Conservation (phyloP, 768 basidiomycete species). For the Mycena crocata region DNA sequence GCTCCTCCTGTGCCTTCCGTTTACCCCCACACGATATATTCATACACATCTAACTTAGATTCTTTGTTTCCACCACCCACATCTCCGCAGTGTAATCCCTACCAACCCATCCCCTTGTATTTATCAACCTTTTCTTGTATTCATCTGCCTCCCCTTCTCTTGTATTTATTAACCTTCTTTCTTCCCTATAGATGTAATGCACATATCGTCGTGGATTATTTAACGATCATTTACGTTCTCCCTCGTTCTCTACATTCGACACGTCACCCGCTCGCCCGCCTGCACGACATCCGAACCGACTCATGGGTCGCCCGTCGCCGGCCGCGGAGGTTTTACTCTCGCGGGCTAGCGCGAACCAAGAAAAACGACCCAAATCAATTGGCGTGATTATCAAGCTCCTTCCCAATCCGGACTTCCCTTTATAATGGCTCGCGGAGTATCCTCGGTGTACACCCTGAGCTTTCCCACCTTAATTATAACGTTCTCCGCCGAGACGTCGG, state of each 20-base stretch:
- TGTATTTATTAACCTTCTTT: slow-evolving; percentile 16
- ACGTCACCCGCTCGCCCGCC: slow-evolving; percentile 1
- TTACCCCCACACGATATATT: neutral
- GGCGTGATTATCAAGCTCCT: too few relatives aligned
- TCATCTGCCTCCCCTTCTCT: neutral
- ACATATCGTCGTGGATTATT: slow-evolving; percentile 14
- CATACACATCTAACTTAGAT: neutral
- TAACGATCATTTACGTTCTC: neutral
- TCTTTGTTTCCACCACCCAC: neutral
- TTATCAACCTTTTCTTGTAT: neutral
- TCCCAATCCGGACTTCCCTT: too few relatives aligned
- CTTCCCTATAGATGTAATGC: slow-evolving; percentile 10
- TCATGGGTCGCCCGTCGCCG: neutral
- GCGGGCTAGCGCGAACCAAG: neutral
- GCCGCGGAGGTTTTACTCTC: neutral
- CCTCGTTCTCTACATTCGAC: neutral
- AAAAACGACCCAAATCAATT: neutral
- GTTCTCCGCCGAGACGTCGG: slow-evolving; percentile 11
- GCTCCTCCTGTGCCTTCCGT: neutral
- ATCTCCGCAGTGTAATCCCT: slow-evolving; percentile 1
- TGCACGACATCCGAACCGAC: neutral
- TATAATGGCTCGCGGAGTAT: too few relatives aligned
- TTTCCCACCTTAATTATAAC: neutral
- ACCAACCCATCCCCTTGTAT: neutral
- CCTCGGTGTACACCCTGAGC: neutral